Evolutionary conservation across 2,329 filamentous ascomycete genomes (phyloP).

Genomic region (Sarocladium brachiariae): DNA sequence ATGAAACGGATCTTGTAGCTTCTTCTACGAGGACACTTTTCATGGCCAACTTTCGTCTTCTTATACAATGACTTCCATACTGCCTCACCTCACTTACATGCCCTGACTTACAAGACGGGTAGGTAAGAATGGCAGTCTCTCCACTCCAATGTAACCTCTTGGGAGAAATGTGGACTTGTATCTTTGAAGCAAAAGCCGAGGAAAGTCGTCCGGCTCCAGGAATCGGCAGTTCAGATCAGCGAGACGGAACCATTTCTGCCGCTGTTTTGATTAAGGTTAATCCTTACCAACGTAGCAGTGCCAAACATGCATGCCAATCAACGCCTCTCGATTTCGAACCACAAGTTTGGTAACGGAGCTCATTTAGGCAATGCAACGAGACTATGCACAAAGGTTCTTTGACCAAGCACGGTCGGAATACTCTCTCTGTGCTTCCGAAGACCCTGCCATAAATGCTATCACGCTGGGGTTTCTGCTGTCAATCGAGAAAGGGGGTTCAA

Average conservation of each 20-base stretch:
- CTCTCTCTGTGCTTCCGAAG: no score
- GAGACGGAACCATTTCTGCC: conserved; percentile 6
- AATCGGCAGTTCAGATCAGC: not conserved
- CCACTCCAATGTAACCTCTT: not conserved
- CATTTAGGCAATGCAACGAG: conserved; percentile 6
- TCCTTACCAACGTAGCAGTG: not conserved
- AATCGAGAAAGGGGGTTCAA: no score
- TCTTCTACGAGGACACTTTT: not conserved
- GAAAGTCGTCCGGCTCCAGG: not conserved
- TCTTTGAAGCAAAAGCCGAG: not conserved
- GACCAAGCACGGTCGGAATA: conserved; percentile 5
- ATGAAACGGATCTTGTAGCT: not conserved
- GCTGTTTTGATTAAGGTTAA: conserved; percentile 10
- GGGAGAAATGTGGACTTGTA: not conserved
- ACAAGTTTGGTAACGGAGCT: not conserved
- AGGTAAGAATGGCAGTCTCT: no score
- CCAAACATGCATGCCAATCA: conserved; percentile 6
- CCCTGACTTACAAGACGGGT: not conserved
- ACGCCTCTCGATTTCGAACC: not conserved
- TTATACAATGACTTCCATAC: not conserved
- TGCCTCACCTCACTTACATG: not conserved
- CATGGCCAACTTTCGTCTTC: not conserved
- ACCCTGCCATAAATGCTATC: no score
- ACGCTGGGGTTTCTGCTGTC: no score
- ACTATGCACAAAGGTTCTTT: not conserved